Evolutionary conservation across 2,329 filamentous ascomycete genomes (phyloP), one percentile per base, ranked within the genome.

Genomic region (Alternaria burnsii): DNA sequence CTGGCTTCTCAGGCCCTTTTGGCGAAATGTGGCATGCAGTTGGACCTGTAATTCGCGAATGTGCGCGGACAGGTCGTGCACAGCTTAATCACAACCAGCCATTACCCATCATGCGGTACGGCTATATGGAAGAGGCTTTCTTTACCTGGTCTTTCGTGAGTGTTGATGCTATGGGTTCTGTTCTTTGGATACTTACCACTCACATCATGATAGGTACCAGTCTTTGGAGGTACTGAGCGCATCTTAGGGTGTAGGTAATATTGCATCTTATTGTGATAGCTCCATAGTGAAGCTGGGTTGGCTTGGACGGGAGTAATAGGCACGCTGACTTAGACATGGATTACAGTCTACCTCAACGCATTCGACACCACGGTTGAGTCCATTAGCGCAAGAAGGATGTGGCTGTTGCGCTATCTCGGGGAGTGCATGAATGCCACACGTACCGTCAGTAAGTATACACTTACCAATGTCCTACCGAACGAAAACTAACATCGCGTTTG

Each of bases 71-170:
- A 5, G 75, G 75, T 10, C 58, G 70, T 8, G 70, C 69, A 43
- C 55, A 71, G 24, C 69, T 73, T 11, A 70, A 61, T 26, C 67
- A 75, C 40, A 76, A 77, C 40, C 74, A 76, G 30, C 59, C 59
- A 20, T 50, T 77, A 12, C 70, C 71, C 6, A 73, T 77, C 20
- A 65, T 75, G 30, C 52, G 76, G 55, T 68, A 70, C 61, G 67
- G 64, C 8, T 72, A 73, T 43, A 51, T 75, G 4, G 73, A 76
- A 51, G 74, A 76, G 43, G 67, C 72, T 0, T 82, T 81, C 57
- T 80, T 80, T 53, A 78, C 79, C n/a, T 82, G 79, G 80, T 81
- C 78, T 20, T 76, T 81, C 22, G 74, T 59, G 14, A 55, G 51
- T 12, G 50, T 9, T 16, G 16, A 4, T 10, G 16, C 22, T 9